Base-by-base conservation (phyloP, 768 basidiomycete species). In the Dendrothele bispora region DNA sequence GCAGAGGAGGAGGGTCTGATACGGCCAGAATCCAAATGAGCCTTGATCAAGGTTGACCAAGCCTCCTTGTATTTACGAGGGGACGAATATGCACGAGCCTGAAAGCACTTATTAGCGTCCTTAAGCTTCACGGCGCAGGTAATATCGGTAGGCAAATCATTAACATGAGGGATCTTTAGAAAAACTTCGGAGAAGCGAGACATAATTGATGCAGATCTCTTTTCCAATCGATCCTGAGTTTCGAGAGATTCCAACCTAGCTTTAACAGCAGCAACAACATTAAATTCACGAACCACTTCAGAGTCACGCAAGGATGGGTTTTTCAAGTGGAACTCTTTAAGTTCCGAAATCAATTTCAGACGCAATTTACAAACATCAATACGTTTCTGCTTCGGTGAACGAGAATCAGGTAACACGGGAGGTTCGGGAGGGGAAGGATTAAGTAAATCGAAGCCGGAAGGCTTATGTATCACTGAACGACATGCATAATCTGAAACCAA, bases 11-110 rank as follows among this genome's bases (percentile, higher is more conserved):
- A n/a, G n/a, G n/a, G n/a, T n/a, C n/a, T n/a, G n/a, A n/a, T 53
- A 0, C 58, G 49, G 0, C 70, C 65, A 3, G 61, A 57, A 2
- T 45, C 58, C 0, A 71, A 51, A 26, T 71, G 66, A 2, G 61
- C 55, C 0, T 68, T 28, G 0, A 72, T 49, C 0, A 71, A 3
- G 63, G n/a, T n/a, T n/a, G n/a, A n/a, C n/a, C n/a, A n/a, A n/a
- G n/a, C n/a, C n/a, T n/a, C n/a, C n/a, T n/a, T n/a, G n/a, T n/a
- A n/a, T n/a, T n/a, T n/a, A n/a, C n/a, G n/a, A n/a, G n/a, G n/a
- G n/a, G n/a, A n/a, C n/a, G n/a, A n/a, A n/a, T n/a, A n/a, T n/a
- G n/a, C n/a, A n/a, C n/a, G n/a, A n/a, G n/a, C n/a, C n/a, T n/a
- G n/a, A n/a, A n/a, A n/a, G n/a, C n/a, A n/a, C n/a, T n/a, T n/a